Evolutionary conservation across 441 rosid genomes (phyloP), one percentile per base, ranked within the genome.

Genomic region (Flueggea neowawraea): DNA sequence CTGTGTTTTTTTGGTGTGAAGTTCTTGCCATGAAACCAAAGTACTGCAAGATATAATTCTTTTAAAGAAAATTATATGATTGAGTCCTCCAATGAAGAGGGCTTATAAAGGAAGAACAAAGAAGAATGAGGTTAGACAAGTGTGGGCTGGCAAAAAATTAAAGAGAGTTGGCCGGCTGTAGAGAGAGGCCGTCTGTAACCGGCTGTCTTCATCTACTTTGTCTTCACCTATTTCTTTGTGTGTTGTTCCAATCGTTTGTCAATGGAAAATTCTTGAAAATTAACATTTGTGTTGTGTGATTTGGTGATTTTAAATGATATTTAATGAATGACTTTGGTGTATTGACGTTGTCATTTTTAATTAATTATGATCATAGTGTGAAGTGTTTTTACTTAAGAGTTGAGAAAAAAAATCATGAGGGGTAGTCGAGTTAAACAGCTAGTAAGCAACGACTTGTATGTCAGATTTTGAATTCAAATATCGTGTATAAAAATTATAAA

Each of bases 161-260:
- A 39, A 41, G 14, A 45, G 51, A 44, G 56, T 66, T 22, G 28
- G 84, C 83, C 86, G 89, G 85, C 85, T 55, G 15, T 4, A 7
- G 36, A 44, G 58, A 7, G n/a, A 43, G 76, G 84, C 87, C 90
- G 87, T 62, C 87, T 78, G 7, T 31, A 71, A 78, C 75, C 81
- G 80, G 84, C 90, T 53, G 69, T 43, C 54, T 58, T 65, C 55
- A 31, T 58, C 65, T 73, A 58, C 2, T 44, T 76, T 65, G 80
- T 84, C 82, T 73, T 72, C 54, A 50, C 70, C 57, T 63, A 41
- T 61, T 41, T 60, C 52, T 66, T 28, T 61, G 64, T 54, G 60
- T 52, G 76, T 63, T 66, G 71, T 69, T 69, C 53, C 61, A 62
- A 68, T 64, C 58, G 52, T 53, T 13, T 53, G 12, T 16, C 4